These are phyloP conservation scores for Parietaria judaica DNA, from an alignment of 306 rosid species.

Conservation along the genomic window DNA sequence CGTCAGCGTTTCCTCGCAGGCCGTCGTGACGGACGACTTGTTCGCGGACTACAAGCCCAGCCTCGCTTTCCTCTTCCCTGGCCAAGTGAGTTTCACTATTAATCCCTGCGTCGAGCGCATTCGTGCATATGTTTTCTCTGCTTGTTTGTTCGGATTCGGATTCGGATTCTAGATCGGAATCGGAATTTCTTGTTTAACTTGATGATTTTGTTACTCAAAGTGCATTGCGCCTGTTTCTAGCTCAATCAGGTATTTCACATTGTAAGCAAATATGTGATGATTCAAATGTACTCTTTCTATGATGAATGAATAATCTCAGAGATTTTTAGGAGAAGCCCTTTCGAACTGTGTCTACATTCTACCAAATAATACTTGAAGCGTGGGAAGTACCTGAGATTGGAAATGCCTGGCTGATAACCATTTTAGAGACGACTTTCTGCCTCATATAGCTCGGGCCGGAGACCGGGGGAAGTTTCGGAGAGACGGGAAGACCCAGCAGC, in stretches of 20 bases:
- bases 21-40: slow-evolving; percentile 35
- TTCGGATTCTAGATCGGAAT: background rate
- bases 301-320: no score
- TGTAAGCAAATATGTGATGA: background rate
- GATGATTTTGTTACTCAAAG: background rate
- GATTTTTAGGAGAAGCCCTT: no score
- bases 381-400: no score
- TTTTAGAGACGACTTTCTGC: no score
- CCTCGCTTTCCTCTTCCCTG: slow-evolving; percentile 83
- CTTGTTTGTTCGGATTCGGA: background rate
- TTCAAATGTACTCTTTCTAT: background rate
- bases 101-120: background rate
- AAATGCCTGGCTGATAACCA: no score
- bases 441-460: no score
- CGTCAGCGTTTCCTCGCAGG: slow-evolving; percentile 55
- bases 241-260: background rate
- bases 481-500: no score
- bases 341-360: no score
- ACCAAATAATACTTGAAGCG: no score
- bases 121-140: background rate
- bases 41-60: slow-evolving; percentile 66
- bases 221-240: background rate
- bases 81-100: slow-evolving; percentile 44
- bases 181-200: background rate
- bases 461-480: no score